Evolutionary conservation across 169 alveolate species (phyloP), one percentile per base, ranked within the genome.

Genomic region (Ichthyophthirius multifiliis): DNA sequence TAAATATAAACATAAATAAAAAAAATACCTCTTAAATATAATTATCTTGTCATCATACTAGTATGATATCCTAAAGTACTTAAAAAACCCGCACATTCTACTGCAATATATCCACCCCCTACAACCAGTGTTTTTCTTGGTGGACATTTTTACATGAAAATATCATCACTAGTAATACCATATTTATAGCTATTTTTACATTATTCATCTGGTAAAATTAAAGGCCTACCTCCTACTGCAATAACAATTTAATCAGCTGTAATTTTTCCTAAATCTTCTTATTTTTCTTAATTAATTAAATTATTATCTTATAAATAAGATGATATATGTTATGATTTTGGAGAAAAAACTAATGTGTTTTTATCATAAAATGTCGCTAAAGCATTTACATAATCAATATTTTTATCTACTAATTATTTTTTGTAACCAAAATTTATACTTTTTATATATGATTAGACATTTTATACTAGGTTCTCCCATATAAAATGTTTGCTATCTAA

Each of bases 51-150:
- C 87, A 88, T 86, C 46, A 93, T 41, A 39, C 89, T 79, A 0
- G 86, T 93, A 83, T 93, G 94, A 74, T 79, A 88, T 27, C 96
- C 96, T 32, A 93, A 65, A 65, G 90, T 86, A 43, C 73, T 82
- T 44, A 93, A 62, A 64, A 90, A 85, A 3, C 96, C 93, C 5
- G 96, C 94, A 85, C 96, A 90, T 77, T 93, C 96, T 0, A 93
- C 79, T 0, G 96, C 95, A 27, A 93, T 90, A 84, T 93, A 93
- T 4, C 95, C 94, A 18, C 95, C 96, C 1, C 96, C 96, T 43
- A 93, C 88, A 13, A 93, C 94, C 13, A 93, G 76, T 6, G 96
- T 90, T 64, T 93, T 93, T 16, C 96, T 94, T 5, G 96, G 96
- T 4, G 92, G 81, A 18, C 87, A 86, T 31, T 83, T 65, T 75